A percentile compares a stretch with the other conserved stretches of the same genome.
Evolutionary conservation across 2,329 filamentous ascomycete species (phyloP).

Genomic region (Aureobasidium sp.): DNA sequence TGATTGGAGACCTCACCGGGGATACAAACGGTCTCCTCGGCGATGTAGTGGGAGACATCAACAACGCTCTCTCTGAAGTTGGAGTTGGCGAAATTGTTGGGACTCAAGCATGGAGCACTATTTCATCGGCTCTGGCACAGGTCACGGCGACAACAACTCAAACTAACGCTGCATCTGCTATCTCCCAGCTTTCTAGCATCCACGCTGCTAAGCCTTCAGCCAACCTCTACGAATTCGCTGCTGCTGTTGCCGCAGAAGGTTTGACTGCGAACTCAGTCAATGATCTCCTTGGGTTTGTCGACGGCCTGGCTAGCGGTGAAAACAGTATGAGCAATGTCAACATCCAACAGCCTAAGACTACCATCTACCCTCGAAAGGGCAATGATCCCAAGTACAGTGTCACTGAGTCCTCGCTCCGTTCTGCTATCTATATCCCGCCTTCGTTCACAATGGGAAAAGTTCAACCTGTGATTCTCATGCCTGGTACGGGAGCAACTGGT

Average conservation of each 20-base stretch:
- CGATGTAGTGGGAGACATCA: slow-evolving; percentile 6
- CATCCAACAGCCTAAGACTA: slow-evolving; percentile 19
- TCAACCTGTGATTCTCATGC: slow-evolving; percentile 47
- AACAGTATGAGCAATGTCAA: slow-evolving; percentile 27
- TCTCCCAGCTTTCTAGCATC: slow-evolving; percentile 16
- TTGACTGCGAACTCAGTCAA: slow-evolving; percentile 20
- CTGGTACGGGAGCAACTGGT: slow-evolving; percentile 47
- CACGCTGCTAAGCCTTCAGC: slow-evolving; percentile 22
- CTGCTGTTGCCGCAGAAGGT: slow-evolving; percentile 24
- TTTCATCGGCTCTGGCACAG: slow-evolving; percentile 18
- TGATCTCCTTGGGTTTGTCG: slow-evolving; percentile 22
- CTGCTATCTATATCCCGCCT: slow-evolving; percentile 47
- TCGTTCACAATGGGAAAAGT: slow-evolving; percentile 43
- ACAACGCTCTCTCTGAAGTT: slow-evolving; percentile 12
- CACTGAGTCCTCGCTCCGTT: slow-evolving; percentile 40
- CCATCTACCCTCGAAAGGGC: slow-evolving; percentile 34
- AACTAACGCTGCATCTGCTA: slow-evolving; percentile 21
- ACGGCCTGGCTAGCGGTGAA: slow-evolving; percentile 21
- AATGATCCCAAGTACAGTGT: slow-evolving; percentile 45
- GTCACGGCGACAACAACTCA: slow-evolving; percentile 25
- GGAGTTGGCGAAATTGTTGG: background rate
- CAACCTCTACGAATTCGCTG: slow-evolving; percentile 24
- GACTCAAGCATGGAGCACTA: background rate
- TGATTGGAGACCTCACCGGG: slow-evolving; percentile 15
- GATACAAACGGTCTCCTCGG: background rate